phyloP scores from a whole-genome alignment of 768 basidiomycete species.

The Pleurotus pulmonarius region DNA sequence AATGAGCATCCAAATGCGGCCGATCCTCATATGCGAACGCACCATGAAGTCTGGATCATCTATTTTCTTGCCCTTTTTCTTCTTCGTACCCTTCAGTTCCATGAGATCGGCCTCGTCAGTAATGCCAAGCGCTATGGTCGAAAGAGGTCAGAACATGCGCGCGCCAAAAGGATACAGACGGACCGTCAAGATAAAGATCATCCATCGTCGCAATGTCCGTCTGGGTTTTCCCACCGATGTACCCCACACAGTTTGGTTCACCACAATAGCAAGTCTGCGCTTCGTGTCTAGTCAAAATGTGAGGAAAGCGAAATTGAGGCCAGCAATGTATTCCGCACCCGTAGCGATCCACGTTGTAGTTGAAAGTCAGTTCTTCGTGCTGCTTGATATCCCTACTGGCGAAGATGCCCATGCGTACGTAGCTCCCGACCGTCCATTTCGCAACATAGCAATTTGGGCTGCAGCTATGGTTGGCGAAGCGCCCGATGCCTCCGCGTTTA shows the following conservation, averaged over 20 bases:
- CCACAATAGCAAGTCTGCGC: slow-evolving; percentile 95
- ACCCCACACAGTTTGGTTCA: slow-evolving; percentile 92
- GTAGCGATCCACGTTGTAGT: slow-evolving; percentile 99
- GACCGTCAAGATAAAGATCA: slow-evolving; percentile 91
- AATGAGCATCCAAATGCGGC: slow-evolving; percentile 4
- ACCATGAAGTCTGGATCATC: slow-evolving; percentile 91
- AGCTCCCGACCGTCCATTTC: slow-evolving; percentile 90
- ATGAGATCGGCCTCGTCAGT: slow-evolving; percentile 82
- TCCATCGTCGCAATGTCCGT: slow-evolving; percentile 95
- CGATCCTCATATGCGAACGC: slow-evolving; percentile 15
- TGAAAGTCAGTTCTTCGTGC: slow-evolving; percentile 93
- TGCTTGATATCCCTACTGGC: slow-evolving; percentile 75
- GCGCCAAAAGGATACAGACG: slow-evolving; percentile 14
- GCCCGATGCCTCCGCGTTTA: slow-evolving; percentile 92
- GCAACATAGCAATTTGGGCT: slow-evolving; percentile 97
- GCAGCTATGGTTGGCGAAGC: slow-evolving; percentile 98
- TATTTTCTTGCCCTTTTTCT: slow-evolving; percentile 88
- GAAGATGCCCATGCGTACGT: slow-evolving; percentile 97
- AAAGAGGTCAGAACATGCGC: background rate
- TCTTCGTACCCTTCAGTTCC: slow-evolving; percentile 84
- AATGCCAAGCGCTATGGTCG: slow-evolving; percentile 78
- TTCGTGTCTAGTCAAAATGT: slow-evolving; percentile 60
- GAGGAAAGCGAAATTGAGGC: background rate
- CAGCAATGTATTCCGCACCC: slow-evolving; percentile 54
- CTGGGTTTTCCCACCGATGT: slow-evolving; percentile 97